Evolutionary conservation across 257 asterid genomes (phyloP).

Genomic region (Avicennia marina): DNA sequence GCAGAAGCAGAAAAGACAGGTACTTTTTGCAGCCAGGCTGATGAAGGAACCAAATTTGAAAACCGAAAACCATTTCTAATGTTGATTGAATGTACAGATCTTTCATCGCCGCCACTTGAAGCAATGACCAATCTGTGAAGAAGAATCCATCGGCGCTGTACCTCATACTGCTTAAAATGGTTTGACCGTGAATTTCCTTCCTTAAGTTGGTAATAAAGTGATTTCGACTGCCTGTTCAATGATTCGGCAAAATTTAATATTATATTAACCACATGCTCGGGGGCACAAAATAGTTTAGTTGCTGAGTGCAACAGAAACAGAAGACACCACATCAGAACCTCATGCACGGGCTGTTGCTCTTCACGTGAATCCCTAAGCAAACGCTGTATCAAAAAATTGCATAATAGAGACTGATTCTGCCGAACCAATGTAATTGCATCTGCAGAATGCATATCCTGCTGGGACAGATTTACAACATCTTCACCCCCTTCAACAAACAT

Average conservation of each 20-base stretch:
- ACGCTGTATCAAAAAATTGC: conserved; percentile 59
- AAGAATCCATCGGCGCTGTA: conserved; percentile 73
- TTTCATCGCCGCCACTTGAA: conserved; percentile 82
- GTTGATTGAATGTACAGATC: conserved; percentile 41
- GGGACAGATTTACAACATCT: conserved; percentile 40
- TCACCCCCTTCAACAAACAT: conserved; percentile 50
- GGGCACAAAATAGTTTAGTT: conserved; percentile 65
- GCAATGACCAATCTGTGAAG: conserved; percentile 80
- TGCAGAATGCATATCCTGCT: conserved; percentile 57
- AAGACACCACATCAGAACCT: conserved; percentile 85
- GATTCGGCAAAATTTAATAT: conserved; percentile 69
- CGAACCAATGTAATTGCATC: conserved; percentile 93
- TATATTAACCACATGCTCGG: conserved; percentile 75
- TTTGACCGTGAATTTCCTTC: conserved; percentile 52
- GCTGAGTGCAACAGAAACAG: conserved; percentile 88
- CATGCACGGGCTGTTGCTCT: conserved; percentile 66
- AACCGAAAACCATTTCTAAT: conserved; percentile 61
- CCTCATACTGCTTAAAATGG: conserved; percentile 52
- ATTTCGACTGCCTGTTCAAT: conserved; percentile 48
- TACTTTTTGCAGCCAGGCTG: conserved; percentile 78
- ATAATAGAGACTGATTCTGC: conserved; percentile 74
- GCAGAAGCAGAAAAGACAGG: conserved; percentile 65
- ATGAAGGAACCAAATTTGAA: conserved; percentile 77
- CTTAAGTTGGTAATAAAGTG: conserved; percentile 45
- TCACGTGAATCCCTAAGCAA: conserved; percentile 49